These are phyloP conservation scores for Yamadazyma nakazawae DNA, from an alignment of 805 yeast species.

Conservation along the genomic window DNA sequence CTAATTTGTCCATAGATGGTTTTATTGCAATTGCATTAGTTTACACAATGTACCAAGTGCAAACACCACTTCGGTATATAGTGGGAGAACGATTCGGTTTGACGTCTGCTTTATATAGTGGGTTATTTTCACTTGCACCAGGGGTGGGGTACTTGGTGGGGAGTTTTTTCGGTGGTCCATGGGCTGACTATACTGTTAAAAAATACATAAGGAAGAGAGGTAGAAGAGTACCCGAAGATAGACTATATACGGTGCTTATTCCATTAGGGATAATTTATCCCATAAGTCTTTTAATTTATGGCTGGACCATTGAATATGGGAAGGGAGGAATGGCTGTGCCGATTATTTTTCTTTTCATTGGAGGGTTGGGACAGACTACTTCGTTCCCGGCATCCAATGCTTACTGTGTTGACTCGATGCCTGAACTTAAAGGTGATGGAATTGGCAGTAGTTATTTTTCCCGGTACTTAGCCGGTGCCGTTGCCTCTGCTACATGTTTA, in stretches of 20 bases:
- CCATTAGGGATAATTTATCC: slow-evolving; percentile 47
- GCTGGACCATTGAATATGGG: slow-evolving; percentile 48
- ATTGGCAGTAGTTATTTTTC: slow-evolving; percentile 52
- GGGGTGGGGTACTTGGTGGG: slow-evolving; percentile 54
- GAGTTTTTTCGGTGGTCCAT: slow-evolving; percentile 49
- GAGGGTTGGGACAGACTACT: slow-evolving; percentile 50
- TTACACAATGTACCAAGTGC: slow-evolving; percentile 49
- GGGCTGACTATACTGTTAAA: slow-evolving; percentile 48
- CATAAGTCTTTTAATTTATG: slow-evolving; percentile 44
- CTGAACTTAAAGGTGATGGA: slow-evolving; percentile 52
- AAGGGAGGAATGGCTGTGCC: slow-evolving; percentile 58
- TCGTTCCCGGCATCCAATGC: slow-evolving; percentile 53
- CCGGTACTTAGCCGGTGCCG: slow-evolving; percentile 49
- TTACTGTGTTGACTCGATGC: slow-evolving; percentile 58
- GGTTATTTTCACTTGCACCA: slow-evolving; percentile 55
- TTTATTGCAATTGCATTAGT: slow-evolving; percentile 37
- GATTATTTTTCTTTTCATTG: slow-evolving; percentile 44
- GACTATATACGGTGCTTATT: slow-evolving; percentile 39
- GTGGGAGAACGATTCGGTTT: slow-evolving; percentile 54
- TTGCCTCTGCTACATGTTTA: slow-evolving; percentile 49
- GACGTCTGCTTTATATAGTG: slow-evolving; percentile 46
- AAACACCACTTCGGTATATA: slow-evolving; percentile 55
- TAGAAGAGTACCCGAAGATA: slow-evolving; percentile 49
- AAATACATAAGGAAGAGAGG: slow-evolving; percentile 42
- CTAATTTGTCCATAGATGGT: slow-evolving; percentile 44